Conservation (phyloP, 164 flowering plant genomes). For the Vitis amurensis region DNA sequence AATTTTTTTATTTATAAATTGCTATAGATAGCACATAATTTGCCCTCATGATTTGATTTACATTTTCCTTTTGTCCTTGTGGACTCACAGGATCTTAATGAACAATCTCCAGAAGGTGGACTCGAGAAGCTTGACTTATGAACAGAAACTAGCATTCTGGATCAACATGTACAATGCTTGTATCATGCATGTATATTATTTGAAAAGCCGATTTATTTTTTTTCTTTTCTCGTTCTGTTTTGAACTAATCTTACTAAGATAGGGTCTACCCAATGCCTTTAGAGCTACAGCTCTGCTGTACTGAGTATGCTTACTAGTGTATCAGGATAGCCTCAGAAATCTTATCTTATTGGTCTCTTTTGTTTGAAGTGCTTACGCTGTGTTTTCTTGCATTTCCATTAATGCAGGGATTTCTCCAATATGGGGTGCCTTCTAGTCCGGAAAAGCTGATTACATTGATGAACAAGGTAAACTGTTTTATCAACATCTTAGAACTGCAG, state of each 20-base stretch:
- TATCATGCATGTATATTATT: constrained; percentile 79
- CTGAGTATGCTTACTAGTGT: too few species aligned
- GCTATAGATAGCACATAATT: neutral
- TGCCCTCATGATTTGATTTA: neutral
- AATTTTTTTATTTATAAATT: neutral
- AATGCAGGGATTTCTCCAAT: constrained; percentile 78
- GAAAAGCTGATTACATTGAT: constrained; percentile 55
- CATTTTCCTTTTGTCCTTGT: neutral
- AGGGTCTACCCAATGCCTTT: too few species aligned
- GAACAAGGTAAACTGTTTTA: constrained; percentile 59
- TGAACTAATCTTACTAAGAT: too few species aligned
- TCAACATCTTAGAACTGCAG: neutral
- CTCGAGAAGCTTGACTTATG: constrained; percentile 50
- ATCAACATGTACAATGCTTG: constrained; percentile 99
- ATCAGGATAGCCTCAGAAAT: too few species aligned
- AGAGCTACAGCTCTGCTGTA: too few species aligned
- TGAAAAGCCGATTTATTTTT: constrained; percentile 4
- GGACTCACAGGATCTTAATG: constrained; percentile 51
- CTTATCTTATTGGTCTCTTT: too few species aligned
- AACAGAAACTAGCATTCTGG: constrained; percentile 94
- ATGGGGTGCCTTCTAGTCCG: constrained; percentile 71
- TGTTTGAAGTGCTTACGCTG: too few species aligned
- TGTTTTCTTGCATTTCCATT: neutral
- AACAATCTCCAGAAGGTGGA: constrained; percentile 67
- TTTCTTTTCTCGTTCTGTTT: neutral